Evolutionary conservation across 2,329 filamentous ascomycete species (phyloP), one percentile per base, ranked within the genome.

Genomic region (Penicillium sp.): DNA sequence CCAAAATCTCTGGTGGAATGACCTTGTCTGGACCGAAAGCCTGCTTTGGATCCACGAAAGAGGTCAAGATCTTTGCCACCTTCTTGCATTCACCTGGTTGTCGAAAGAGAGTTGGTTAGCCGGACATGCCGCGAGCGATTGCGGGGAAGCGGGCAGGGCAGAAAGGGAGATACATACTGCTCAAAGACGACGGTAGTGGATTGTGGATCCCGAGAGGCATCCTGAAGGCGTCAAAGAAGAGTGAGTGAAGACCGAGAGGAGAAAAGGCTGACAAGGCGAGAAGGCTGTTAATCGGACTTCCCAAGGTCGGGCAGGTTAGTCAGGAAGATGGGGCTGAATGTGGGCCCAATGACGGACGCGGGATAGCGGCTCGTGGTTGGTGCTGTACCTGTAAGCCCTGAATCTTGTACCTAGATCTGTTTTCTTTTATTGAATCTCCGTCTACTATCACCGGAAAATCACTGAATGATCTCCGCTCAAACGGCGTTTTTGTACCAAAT

Each of bases 1-100:
- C 89, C 68, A 99, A 87, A 67, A 99, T 84, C 52, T 88, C 85
- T 8, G 93, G 93, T 49, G 95, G 95, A 68, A 99, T 99, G 73
- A 99, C 88, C 77, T 98, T 98, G 77, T 98, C 95, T 55, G 95
- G 93, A 6, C 93, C 92, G 75, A 98, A 96, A 21, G 93, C 81
- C 80, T 98, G 93, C 71, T 88, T 86, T 21, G 95, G 95, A 73
- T 98, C 95, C 73, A 98, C 85, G 74, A 99, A 99, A 13, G 93
- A 96, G 46, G 90, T 86, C 66, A 99, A 85, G 70, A 98, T 98
- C 82, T 96, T 96, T 72, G 90, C 90, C 73, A 92, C 95, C 79
- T 99, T 99, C 77, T 90, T 95, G 80, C 95, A 98, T 81, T 99
- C 95, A 81, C 91, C 93, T 97, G 76, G 66, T 57, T 49, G 65